These are phyloP conservation scores for Imleria badia DNA, from an alignment of 768 basidiomycete species.

Conservation along the genomic window DNA sequence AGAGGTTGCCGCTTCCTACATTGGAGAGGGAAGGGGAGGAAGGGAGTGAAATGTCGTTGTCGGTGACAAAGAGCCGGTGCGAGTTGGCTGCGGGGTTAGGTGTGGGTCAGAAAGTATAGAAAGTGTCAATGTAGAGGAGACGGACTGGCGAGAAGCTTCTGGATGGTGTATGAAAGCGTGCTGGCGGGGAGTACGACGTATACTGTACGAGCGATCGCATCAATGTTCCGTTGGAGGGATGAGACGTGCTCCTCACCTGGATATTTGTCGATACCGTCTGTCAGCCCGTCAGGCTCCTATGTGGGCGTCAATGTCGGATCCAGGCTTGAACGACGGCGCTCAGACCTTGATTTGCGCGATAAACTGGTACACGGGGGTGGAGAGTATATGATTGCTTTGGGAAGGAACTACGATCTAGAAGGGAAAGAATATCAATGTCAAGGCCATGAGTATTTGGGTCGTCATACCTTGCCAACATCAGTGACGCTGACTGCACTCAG, in stretches of 20 bases:
- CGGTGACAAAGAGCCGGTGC: slow-evolving; percentile 76
- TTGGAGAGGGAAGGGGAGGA: slow-evolving; percentile 48
- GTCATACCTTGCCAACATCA: slow-evolving; percentile 69
- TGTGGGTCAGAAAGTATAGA: slow-evolving; percentile 1
- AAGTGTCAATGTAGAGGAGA: slow-evolving; percentile 8
- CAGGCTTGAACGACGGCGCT: background rate
- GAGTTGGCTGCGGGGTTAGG: slow-evolving; percentile 58
- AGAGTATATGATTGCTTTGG: slow-evolving; percentile 75
- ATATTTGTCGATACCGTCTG: slow-evolving; percentile 76
- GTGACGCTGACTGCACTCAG: slow-evolving; percentile 81
- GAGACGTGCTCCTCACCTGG: slow-evolving; percentile 48
- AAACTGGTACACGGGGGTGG: slow-evolving; percentile 66
- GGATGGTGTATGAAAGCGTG: slow-evolving; percentile 66
- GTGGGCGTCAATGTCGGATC: slow-evolving; percentile 1
- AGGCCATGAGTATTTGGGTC: no score
- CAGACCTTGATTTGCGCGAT: slow-evolving; percentile 70
- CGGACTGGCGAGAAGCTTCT: slow-evolving; percentile 83
- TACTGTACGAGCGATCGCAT: slow-evolving; percentile 40
- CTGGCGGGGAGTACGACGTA: slow-evolving; percentile 71
- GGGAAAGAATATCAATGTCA: background rate
- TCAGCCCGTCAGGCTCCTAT: slow-evolving; percentile 71
- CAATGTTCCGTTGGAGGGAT: background rate
- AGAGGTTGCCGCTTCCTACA: slow-evolving; percentile 44
- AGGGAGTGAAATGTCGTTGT: slow-evolving; percentile 48
- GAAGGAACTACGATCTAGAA: slow-evolving; percentile 75